Evolutionary conservation across 805 yeast species (phyloP), one percentile per base, ranked within the genome.

Genomic region (Starmerella cellae): DNA sequence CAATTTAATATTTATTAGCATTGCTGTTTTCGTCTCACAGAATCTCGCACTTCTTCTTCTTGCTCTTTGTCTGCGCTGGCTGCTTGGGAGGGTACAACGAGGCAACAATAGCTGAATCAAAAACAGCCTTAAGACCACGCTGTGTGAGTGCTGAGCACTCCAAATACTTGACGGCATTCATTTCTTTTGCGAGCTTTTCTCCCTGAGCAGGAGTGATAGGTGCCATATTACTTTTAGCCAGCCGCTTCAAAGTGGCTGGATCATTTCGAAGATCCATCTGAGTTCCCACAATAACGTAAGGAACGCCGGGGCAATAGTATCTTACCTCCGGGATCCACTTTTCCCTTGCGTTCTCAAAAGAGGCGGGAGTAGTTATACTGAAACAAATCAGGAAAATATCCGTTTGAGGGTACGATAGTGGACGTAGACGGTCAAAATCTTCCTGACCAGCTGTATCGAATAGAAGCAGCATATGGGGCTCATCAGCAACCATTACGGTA

Each of bases 371-470:
- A 53, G 93, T 87, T 46, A 91, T 95, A 29, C 94, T 80, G 66
- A 91, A 88, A 66, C 98, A 91, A 45, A 88, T 94, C 54, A 88
- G 70, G 60, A 88, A 88, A 36, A 88, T 95, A 63, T 88, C 98
- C 4, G 98, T 91, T 42, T 94, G 91, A 16, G 98, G 97, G 64
- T 88, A 88, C 44, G 94, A 80, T 55, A 91, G 73, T 8, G 98
- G 98, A 67, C 98, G 82, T 60, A 88, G 70, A 60, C 98, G 76
- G 68, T 88, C 98, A 64, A 91, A 88, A 70, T 88, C 98, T 73
- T 88, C 98, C 70, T 88, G 98, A 40, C 98, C 98, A 23, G 98
- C 98, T 28, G 98, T 88, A 68, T 88, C 98, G 59, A 91, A 88
- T 48, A 88, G 69, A n/a, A 97, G 96, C 56, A 88, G 73, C 16